Conservation (phyloP, 495 filamentous ascomycete genomes). For the Xylaria castorea region DNA sequence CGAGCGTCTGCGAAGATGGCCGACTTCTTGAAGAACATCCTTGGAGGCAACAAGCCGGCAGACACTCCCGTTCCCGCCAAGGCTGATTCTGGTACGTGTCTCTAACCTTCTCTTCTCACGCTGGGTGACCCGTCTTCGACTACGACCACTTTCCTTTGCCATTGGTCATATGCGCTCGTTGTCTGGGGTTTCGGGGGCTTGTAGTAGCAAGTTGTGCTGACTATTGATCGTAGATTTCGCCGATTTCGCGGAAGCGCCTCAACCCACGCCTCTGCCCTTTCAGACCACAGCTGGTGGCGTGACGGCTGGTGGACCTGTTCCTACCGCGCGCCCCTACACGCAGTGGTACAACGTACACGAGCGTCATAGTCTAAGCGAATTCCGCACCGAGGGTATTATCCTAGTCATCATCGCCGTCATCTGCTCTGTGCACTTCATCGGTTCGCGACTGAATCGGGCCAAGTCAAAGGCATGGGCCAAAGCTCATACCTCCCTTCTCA, state of each 20-base stretch:
- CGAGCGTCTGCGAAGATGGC: slow-evolving; percentile 60
- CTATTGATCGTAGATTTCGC: slow-evolving; percentile 66
- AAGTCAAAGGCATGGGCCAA: slow-evolving; percentile 82
- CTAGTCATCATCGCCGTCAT: slow-evolving; percentile 74
- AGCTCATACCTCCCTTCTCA: slow-evolving; percentile 72
- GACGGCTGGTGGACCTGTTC: slow-evolving; percentile 51
- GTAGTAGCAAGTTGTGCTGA: not conserved
- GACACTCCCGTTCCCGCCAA: slow-evolving; percentile 51
- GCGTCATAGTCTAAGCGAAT: slow-evolving; percentile 79
- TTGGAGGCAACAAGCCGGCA: slow-evolving; percentile 67
- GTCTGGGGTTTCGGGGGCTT: no score
- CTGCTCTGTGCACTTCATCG: slow-evolving; percentile 81
- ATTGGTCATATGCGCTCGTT: not conserved
- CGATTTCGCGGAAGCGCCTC: slow-evolving; percentile 75
- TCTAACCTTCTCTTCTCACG: not conserved
- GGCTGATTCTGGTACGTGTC: slow-evolving; percentile 66
- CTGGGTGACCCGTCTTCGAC: not conserved
- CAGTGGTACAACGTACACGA: slow-evolving; percentile 98
- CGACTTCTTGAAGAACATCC: slow-evolving; percentile 70
- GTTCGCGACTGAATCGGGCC: slow-evolving; percentile 76
- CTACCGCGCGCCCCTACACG: slow-evolving; percentile 71
- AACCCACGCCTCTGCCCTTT: slow-evolving; percentile 61
- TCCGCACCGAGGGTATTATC: slow-evolving; percentile 85
- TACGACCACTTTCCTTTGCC: not conserved
- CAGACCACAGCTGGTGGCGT: slow-evolving; percentile 35